Base-by-base conservation (phyloP, 352 stramenopile species). In the Globisporangium solare region DNA sequence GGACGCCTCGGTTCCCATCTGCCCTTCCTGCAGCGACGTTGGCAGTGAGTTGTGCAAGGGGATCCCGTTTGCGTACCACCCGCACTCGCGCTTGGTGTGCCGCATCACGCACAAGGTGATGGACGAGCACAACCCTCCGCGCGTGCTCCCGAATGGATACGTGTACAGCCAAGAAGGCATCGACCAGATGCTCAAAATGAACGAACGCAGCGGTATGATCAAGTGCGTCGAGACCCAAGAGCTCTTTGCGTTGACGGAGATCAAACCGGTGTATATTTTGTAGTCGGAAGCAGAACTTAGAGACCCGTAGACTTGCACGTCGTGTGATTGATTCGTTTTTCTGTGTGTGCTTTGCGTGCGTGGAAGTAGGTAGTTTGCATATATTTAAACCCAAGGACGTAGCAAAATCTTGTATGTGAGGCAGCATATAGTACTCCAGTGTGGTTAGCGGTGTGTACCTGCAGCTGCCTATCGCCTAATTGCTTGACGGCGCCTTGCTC, bases 81-180 rank as follows among this genome's bases (percentile, higher is more conserved):
- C 85, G n/a, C 86, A 92, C 60, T 93, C 86, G 43, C 71, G 82
- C 37, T 67, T 95, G 24, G 74, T 95, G 41, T 95, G 86, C 56
- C 80, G 83, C 14, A 64, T 95, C 42, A 93, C 82, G 0, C 71
- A 88, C 48, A 74, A 59, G 27, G 78, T 93, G 17, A 95, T 95
- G 74, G 76, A 94, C 53, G 84, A 95, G 58, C 74, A 90, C 64
- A 95, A 95, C 53, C 84, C 82, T 31, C 84, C 86, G 1, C 59
- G 89, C 6, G 79, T 87, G 21, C 64, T 95, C 14, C 86, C 86
- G 10, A 95, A 94, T 51, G 86, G 86, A 14, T 80, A 83, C 53
- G 83, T 95, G 31, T 93, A 90, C 59, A 94, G 83, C 63, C 70
- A 83, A n/a, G 70, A 68, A 61, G 85, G 81, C 15, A 84, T 95